Base-by-base conservation (phyloP, 2,329 filamentous ascomycete genomes). In the Sporothrix euskadiensis region DNA sequence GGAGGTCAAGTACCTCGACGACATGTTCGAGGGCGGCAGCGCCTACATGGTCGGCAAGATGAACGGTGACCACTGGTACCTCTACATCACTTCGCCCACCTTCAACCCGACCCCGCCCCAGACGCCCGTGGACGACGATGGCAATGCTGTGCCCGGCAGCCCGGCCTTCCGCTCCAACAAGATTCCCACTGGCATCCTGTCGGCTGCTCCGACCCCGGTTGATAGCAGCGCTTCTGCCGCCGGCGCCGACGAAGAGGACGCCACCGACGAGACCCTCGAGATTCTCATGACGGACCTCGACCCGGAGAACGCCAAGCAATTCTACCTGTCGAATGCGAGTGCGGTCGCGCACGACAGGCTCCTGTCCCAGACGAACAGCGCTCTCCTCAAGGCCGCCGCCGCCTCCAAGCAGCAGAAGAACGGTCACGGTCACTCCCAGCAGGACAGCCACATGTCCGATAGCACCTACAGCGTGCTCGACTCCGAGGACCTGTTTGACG, bases 11-110 rank as follows among this genome's bases (percentile, higher is more conserved):
- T 97, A 91, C 78, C 87, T 99, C 76, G 96, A 99, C 83, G 91
- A 92, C 80, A 93, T 94, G 82, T 98, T 99, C 81, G 87, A 92
- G 75, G 91, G 93, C 73, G 96, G 96, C 72, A 98, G 95, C 82
- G 96, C 96, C 69, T 99, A 99, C 83, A 97, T 98, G 94, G 97
- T 99, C 77, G 96, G 96, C 80, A 98, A 98, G 85, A 98, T 98
- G 95, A 99, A 99, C 78, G 95, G 96, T 74, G 96, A 99, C 82
- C 96, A 99, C 79, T 99, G 96, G 96, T 98, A 98, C 81, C 86
- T 99, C 73, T 99, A 99, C 84, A 91, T 98, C 79, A 98, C 96
- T 14, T 93, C 93, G 70, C 95, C 96, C 22, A 91, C 92, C 80
- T 91, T 89, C 66, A 85, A 88, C 71, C 85, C 97, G 76, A 97